These are phyloP conservation scores for Sphagnum contortum DNA, from an alignment of 225 moss, liverwort and hornwort genomes.

Conservation along the genomic window DNA sequence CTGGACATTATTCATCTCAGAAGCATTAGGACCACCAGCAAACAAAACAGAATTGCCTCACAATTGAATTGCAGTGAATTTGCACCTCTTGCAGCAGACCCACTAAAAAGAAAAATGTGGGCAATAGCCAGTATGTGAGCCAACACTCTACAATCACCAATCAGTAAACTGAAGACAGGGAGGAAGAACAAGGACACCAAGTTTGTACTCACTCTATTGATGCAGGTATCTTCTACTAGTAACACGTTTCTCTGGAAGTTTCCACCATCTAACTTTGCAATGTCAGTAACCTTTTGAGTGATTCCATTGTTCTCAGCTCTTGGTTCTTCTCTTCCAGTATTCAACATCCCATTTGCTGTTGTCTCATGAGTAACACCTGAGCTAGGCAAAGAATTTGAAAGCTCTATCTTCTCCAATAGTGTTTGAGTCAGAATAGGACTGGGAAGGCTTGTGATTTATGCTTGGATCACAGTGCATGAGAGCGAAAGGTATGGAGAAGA, in stretches of 20 bases:
- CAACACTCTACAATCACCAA: too few species aligned
- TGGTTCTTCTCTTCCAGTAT: slow-evolving; percentile 7
- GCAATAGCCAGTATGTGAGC: too few species aligned
- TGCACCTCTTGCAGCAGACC: too few species aligned
- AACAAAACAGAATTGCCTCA: neutral
- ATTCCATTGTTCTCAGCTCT: slow-evolving; percentile 1
- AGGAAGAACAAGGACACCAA: too few species aligned
- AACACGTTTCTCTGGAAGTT: slow-evolving; percentile 30
- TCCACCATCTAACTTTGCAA: neutral
- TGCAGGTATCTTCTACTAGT: slow-evolving; percentile 68
- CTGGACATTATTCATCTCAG: neutral
- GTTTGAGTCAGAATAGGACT: slow-evolving; percentile 16
- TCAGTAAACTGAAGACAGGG: too few species aligned
- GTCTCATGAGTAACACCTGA: slow-evolving; percentile 25
- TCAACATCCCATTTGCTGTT: slow-evolving; percentile 20
- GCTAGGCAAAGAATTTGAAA: slow-evolving; percentile 32
- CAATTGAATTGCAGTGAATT: too few species aligned
- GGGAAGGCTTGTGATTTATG: slow-evolving; percentile 19
- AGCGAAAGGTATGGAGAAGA: slow-evolving; percentile 19
- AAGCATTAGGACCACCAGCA: neutral
- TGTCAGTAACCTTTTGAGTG: slow-evolving; percentile 4
- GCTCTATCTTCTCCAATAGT: slow-evolving; percentile 33
- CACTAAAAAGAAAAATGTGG: too few species aligned
- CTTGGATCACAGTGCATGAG: slow-evolving; percentile 23
- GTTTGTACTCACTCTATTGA: slow-evolving; percentile 45